These are phyloP conservation scores for Plasmodium malariae DNA, from an alignment of 169 alveolate genomes.

Conservation along the genomic window DNA sequence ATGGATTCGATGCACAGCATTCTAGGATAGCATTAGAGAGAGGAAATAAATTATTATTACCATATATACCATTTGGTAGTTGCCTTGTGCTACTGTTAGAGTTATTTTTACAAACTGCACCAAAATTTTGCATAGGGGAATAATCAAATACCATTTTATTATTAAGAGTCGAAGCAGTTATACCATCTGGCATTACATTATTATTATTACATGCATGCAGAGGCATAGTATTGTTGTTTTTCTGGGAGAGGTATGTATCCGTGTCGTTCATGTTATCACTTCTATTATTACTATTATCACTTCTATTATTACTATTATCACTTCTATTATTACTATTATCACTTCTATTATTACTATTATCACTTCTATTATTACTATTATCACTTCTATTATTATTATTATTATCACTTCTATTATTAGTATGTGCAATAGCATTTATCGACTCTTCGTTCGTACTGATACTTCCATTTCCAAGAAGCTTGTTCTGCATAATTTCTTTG, in stretches of 20 bases:
- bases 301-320: too few relatives aligned
- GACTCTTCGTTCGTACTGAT: not conserved
- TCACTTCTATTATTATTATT: too few relatives aligned
- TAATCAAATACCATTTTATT: not conserved
- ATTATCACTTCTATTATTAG: too few relatives aligned
- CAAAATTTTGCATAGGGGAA: not conserved
- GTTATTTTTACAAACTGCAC: not conserved
- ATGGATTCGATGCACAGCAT: not conserved
- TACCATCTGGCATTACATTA: too few relatives aligned
- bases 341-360: too few relatives aligned
- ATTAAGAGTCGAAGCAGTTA: not conserved
- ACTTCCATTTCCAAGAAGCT: not conserved
- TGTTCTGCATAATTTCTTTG: not conserved
- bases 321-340: too few relatives aligned
- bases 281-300: too few relatives aligned
- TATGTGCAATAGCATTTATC: not conserved
- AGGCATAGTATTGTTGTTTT: not conserved
- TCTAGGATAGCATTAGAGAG: not conserved
- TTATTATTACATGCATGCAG: not conserved
- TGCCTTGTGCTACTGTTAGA: not conserved
- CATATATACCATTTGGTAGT: not conserved
- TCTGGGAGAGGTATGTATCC: not conserved
- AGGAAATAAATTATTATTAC: not conserved
- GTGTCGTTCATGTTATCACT: too few relatives aligned
- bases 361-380: too few relatives aligned